Percentiles rank a stretch among this genome's conserved stretches.
Conservation (phyloP, 2,329 filamentous ascomycete genomes). For the Metarhizium anisopliae region DNA sequence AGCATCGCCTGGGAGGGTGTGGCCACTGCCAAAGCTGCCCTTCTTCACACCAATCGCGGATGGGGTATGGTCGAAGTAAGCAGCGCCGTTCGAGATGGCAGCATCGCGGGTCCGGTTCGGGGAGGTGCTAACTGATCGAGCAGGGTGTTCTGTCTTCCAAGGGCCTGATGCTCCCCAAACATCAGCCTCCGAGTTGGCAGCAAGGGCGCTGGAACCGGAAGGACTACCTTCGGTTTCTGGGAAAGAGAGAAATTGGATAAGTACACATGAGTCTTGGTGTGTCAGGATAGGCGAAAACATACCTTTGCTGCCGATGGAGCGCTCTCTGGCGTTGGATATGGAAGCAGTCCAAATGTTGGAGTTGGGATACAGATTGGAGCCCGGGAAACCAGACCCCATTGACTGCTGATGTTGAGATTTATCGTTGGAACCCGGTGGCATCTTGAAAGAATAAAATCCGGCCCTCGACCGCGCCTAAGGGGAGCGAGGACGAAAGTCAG, state of each 20-base stretch:
- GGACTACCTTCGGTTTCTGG: slow-evolving; percentile 30
- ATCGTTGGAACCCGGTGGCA: slow-evolving; percentile 23
- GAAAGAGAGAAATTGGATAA: slow-evolving; percentile 5
- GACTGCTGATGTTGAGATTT: slow-evolving; percentile 24
- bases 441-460: slow-evolving; percentile 27
- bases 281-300: slow-evolving; percentile 11
- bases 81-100: slow-evolving; percentile 33
- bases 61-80: slow-evolving; percentile 38
- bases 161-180: slow-evolving; percentile 45
- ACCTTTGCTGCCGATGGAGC: slow-evolving; percentile 38
- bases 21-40: slow-evolving; percentile 14
- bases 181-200: slow-evolving; percentile 60
- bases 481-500: slow-evolving; percentile 12
- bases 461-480: slow-evolving; percentile 27
- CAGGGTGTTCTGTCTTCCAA: slow-evolving; percentile 46
- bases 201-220: slow-evolving; percentile 60
- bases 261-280: not conserved
- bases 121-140: slow-evolving; percentile 44
- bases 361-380: slow-evolving; percentile 26
- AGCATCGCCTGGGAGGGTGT: slow-evolving; percentile 15
- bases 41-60: slow-evolving; percentile 33
- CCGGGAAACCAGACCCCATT: slow-evolving; percentile 30
- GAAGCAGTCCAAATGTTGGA: slow-evolving; percentile 31
- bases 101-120: slow-evolving; percentile 45
- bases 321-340: slow-evolving; percentile 31